phyloP scores from a whole-genome alignment of 2,329 filamentous ascomycete species.

The Penicillium sp. region DNA sequence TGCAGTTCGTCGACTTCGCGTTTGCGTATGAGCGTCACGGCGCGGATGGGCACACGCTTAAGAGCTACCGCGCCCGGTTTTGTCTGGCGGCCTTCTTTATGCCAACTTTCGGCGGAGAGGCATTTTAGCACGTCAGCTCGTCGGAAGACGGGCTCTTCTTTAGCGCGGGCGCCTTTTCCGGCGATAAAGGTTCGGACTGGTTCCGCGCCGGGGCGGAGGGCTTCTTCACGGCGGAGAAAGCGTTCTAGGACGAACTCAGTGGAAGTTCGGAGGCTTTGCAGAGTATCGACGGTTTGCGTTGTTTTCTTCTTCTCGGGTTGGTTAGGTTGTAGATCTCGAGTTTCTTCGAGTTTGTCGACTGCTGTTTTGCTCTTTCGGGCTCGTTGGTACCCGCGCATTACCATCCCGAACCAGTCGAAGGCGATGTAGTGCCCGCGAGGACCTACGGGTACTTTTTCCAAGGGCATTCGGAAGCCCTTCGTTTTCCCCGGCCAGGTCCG shows the following conservation, averaged over 20 bases:
- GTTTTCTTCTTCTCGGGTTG: slow-evolving; percentile 71
- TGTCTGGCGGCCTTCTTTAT: slow-evolving; percentile 86
- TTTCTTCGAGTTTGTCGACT: slow-evolving; percentile 76
- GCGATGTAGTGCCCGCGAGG: slow-evolving; percentile 73
- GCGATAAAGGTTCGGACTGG: slow-evolving; percentile 73
- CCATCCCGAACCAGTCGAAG: slow-evolving; percentile 83
- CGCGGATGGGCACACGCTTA: slow-evolving; percentile 85
- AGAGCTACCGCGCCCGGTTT: slow-evolving; percentile 69
- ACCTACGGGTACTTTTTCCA: slow-evolving; percentile 78
- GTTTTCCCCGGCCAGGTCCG: slow-evolving; percentile 83
- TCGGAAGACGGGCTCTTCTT: slow-evolving; percentile 76
- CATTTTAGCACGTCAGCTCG: slow-evolving; percentile 79
- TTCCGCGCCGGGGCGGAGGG: slow-evolving; percentile 66
- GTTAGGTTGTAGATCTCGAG: slow-evolving; percentile 70
- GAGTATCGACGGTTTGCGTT: slow-evolving; percentile 73
- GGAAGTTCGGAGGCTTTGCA: slow-evolving; percentile 86
- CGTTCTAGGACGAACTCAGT: slow-evolving; percentile 81
- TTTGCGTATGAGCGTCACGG: slow-evolving; percentile 82
- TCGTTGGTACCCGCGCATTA: slow-evolving; percentile 71
- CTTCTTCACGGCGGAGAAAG: slow-evolving; percentile 89
- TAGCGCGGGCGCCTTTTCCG: slow-evolving; percentile 70
- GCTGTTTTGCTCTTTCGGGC: slow-evolving; percentile 58
- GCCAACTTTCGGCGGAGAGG: slow-evolving; percentile 94
- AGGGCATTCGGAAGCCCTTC: slow-evolving; percentile 75
- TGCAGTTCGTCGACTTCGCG: slow-evolving; percentile 86